Evolutionary conservation across 352 stramenopile genomes (phyloP), one percentile per base, ranked within the genome.

Genomic region (Globisporangium irregulare): DNA sequence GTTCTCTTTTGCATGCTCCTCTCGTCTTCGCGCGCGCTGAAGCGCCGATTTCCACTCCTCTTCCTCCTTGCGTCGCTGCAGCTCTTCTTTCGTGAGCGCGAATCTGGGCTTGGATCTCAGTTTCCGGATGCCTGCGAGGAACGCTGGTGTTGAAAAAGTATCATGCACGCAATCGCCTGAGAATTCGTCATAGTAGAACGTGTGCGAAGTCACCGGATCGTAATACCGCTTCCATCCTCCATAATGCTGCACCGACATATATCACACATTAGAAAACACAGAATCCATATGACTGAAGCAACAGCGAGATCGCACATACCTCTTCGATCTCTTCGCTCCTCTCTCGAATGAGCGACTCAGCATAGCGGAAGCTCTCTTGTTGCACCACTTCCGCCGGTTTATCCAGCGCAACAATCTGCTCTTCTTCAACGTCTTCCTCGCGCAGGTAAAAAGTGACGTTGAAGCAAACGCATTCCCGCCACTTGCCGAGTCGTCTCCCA

Each of bases 261-360:
- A 12, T 36, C n/a, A 46, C 18, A 29, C 34, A n/a, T 36, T 32
- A 32, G 8, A 32, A 15, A 9, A 67, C 3, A 22, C 4, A 36
- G 15, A 6, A 25, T 10, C 24, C 51, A 67, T 12, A 24, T 10
- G 32, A 20, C 5, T 34, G 5, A 7, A 38, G n/a, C 9, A 50
- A 41, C 10, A 15, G 59, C n/a, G 25, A 57, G 27, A 41, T 10
- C 6, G 27, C 1, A 29, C 57, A 55, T 34, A 77, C 71, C 71
- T 80, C 72, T 55, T 92, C 82, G n/a, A 92, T 88, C 57, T 75
- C 76, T 65, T 92, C 84, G 58, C 84, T 90, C 10, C 82, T 75
- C 24, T 76, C 66, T 22, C 75, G 76, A 15, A 93, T 78, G 14
- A 80, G 72, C 8, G 73, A 72, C 60, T 92, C 74, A 2, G 73